Percentiles rank a stretch among this genome's conserved stretches.
Evolutionary conservation across 805 yeast species (phyloP).

Genomic region (Cyberlindnera mycetangii): DNA sequence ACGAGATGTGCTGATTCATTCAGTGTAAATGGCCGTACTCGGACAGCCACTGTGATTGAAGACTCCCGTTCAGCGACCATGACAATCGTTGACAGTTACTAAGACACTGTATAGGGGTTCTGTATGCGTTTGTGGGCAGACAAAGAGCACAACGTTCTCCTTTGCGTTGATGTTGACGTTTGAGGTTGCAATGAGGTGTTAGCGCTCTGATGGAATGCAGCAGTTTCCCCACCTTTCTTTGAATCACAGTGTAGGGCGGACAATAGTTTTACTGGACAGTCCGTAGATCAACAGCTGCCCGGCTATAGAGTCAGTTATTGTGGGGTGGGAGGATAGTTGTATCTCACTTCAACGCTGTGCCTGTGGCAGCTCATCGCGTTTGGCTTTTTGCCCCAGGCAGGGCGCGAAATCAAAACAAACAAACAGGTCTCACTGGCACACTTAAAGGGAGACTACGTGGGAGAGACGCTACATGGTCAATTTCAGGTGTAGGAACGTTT

Average conservation of each 20-base stretch:
- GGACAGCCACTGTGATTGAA: constrained; percentile 70
- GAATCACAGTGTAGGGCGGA: no score
- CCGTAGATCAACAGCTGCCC: no score
- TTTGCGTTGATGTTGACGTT: no score
- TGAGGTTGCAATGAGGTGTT: background rate
- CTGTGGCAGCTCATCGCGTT: constrained; percentile 6
- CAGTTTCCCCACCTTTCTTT: no score
- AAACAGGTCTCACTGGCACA: background rate
- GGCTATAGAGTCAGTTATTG: background rate
- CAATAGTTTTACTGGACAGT: no score
- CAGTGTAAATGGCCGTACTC: constrained; percentile 80
- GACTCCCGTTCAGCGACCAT: constrained; percentile 35
- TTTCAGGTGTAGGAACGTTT: no score
- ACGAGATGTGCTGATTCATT: constrained; percentile 50
- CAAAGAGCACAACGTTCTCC: no score
- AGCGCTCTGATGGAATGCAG: background rate
- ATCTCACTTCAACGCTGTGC: background rate
- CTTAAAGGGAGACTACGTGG: no score
- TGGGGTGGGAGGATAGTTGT: no score
- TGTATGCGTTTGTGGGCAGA: no score
- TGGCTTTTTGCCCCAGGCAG: background rate
- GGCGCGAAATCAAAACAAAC: constrained; percentile 12
- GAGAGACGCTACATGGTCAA: no score
- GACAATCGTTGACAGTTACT: background rate
- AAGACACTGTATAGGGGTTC: background rate